Percentiles rank a stretch among this genome's conserved stretches.
Evolutionary conservation across 441 rosid genomes (phyloP).

Genomic region (Gossypium trilobum): DNA sequence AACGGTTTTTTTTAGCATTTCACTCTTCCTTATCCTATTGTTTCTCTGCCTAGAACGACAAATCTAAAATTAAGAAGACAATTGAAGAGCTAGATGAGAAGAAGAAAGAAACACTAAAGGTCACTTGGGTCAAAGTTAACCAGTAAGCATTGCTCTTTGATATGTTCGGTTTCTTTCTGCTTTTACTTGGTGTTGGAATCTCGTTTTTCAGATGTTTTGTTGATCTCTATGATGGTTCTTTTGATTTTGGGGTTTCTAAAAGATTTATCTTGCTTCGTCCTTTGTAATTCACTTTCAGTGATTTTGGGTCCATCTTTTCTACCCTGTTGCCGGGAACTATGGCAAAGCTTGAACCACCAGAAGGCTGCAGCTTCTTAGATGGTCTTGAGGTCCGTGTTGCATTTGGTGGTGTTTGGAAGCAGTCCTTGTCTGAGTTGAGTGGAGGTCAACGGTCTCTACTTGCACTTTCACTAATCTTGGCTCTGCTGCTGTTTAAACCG

Average conservation of each 20-base stretch:
- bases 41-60: constrained; percentile 60
- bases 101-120: constrained; percentile 92
- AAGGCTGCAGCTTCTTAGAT: constrained; percentile 86
- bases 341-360: constrained; percentile 93
- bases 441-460: constrained; percentile 97
- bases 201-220: neutral
- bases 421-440: constrained; percentile 89
- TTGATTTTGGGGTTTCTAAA: neutral
- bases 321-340: constrained; percentile 91
- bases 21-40: constrained; percentile 13
- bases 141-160: constrained; percentile 33
- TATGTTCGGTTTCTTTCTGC: neutral
- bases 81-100: constrained; percentile 98
- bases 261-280: neutral
- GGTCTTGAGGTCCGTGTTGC: constrained; percentile 99
- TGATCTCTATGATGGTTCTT: neutral
- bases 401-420: constrained; percentile 97
- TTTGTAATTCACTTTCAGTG: constrained; percentile 34
- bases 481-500: constrained; percentile 93
- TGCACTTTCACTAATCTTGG: constrained; percentile 86
- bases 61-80: constrained; percentile 84
- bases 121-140: constrained; percentile 98
- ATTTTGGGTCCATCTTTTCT: constrained; percentile 94
- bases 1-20: constrained; percentile 13
- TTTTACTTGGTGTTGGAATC: neutral